Base-by-base conservation (phyloP, 768 basidiomycete species). In the Suillus alpinus region DNA sequence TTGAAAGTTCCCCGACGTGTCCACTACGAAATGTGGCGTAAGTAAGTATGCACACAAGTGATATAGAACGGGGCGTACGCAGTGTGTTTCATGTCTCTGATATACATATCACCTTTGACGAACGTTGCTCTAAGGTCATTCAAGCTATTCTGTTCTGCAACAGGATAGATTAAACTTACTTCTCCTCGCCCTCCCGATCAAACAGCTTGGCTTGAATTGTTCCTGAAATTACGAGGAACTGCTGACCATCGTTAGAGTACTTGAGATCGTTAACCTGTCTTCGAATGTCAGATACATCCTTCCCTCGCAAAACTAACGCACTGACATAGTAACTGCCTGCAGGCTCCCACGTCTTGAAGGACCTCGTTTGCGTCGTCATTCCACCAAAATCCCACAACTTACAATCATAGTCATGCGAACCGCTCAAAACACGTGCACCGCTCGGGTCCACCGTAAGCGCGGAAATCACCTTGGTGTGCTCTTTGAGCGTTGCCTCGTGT, bases 321-420 rank as follows among this genome's bases (percentile, higher is more conserved):
- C 75, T 59, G 65, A 95, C 94, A 76, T 95, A 88, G 75, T 97
- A 97, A 67, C 88, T 92, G 64, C 92, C 94, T 61, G 91, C 88
- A 63, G 95, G 92, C 72, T 99, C 97, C 87, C 92, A 98, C 66
- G 86, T 92, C 77, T 95, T 92, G 84, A 99, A 98, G 16, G 97
- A 95, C 75, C 93, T 93, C 75, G 89, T 87, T 64, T 86, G 78
- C 63, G 81, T 78, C 69, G 92, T 91, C 97, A 99, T 99, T 16
- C 97, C 97, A 67, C 96, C 96, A 75, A 98, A 98, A 75, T 99
- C 97, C 95, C 96, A 99, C 58, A 99, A 75, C 77, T 98, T 98
- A 75, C 91, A 88, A 75, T 99, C 97, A 71, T 98, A 98, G 73
- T 99, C 97, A 76, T 98, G 90, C 20, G 93, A 93, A 16, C 97